Conservation (phyloP, 495 filamentous ascomycete genomes). For the Hyaloscypha finlandica region DNA sequence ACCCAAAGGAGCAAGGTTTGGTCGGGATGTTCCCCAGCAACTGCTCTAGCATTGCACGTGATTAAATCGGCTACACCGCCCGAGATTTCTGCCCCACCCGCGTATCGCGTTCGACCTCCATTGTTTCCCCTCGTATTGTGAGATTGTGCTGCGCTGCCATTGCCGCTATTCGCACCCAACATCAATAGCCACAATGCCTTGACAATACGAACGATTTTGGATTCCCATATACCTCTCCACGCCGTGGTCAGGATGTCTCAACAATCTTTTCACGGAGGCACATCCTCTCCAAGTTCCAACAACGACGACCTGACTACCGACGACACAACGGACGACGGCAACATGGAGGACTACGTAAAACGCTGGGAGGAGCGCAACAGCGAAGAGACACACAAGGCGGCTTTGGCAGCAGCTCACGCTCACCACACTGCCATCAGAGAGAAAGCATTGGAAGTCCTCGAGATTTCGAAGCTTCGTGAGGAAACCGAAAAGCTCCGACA, state of each 20-base stretch:
- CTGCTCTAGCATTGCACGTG: neutral
- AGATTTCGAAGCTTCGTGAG: conserved; percentile 47
- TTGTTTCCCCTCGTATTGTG: neutral
- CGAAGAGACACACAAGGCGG: neutral
- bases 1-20: neutral
- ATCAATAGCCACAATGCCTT: neutral
- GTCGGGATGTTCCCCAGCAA: neutral
- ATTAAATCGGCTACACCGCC: neutral
- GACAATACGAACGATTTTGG: neutral
- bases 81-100: neutral
- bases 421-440: conserved; percentile 59
- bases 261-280: neutral
- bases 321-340: neutral
- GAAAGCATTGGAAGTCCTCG: conserved; percentile 54
- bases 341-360: neutral
- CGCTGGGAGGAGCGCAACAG: neutral
- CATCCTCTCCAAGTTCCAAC: neutral
- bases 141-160: neutral
- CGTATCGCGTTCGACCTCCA: neutral
- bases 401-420: neutral
- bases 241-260: neutral
- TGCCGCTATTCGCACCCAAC: neutral
- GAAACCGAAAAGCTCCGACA: conserved; percentile 46
- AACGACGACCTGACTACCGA: neutral
- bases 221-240: neutral